Percentiles rank a stretch among this genome's conserved stretches.
Conservation (phyloP, 257 asterid species). For the Sherardia arvensis region DNA sequence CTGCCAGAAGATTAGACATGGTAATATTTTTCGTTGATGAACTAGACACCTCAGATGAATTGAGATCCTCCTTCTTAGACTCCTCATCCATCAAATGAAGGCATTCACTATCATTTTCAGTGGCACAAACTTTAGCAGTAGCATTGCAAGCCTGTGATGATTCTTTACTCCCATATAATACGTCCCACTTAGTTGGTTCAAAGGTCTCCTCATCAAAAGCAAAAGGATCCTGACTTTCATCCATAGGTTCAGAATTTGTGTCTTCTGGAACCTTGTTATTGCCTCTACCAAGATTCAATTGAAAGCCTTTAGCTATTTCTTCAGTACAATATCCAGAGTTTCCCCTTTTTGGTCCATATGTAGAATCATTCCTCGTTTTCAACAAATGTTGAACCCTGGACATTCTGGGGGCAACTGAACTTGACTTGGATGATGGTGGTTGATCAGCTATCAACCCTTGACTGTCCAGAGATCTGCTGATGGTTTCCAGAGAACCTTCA, state of each 20-base stretch:
- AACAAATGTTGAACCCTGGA: constrained; percentile 34
- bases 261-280: constrained; percentile 19
- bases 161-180: constrained; percentile 39
- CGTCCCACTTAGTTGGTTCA: constrained; percentile 79
- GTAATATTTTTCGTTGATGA: constrained; percentile 33
- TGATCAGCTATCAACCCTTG: constrained; percentile 22
- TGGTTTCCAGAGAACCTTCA: constrained; percentile 37
- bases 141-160: constrained; percentile 24
- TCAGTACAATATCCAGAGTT: constrained; percentile 24
- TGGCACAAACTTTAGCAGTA: constrained; percentile 17
- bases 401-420: constrained; percentile 24
- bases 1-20: constrained; percentile 48
- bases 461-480: constrained; percentile 23
- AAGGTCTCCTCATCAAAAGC: constrained; percentile 57
- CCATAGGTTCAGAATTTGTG: constrained; percentile 25
- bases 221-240: constrained; percentile 63
- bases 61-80: constrained; percentile 18
- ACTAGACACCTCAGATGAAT: constrained; percentile 41
- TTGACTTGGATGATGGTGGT: constrained; percentile 24
- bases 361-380: constrained; percentile 47
- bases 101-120: constrained; percentile 22
- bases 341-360: constrained; percentile 48
- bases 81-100: constrained; percentile 29
- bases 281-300: constrained; percentile 18
- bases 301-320: constrained; percentile 20